Evolutionary conservation across 1,284 basidiomycete species (phyloP).

Genomic region (Ustilago sp.): DNA sequence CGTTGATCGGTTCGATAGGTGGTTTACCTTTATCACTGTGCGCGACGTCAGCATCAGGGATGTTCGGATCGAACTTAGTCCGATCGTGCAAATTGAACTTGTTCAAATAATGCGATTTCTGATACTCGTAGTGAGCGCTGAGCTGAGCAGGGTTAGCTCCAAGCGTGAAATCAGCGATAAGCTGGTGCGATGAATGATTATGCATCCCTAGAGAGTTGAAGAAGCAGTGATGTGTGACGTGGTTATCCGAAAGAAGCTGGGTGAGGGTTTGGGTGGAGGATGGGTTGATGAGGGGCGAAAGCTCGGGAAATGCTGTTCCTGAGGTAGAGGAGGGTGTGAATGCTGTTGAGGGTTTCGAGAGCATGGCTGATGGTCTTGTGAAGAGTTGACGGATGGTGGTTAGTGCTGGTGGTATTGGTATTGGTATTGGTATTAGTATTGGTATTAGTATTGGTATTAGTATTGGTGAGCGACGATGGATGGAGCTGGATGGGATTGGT

Average conservation of each 20-base stretch:
- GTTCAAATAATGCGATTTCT: conserved; percentile 24
- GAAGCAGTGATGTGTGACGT: conserved; percentile 47
- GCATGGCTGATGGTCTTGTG: no score
- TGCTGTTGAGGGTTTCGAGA: not conserved
- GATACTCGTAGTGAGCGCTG: conserved; percentile 16
- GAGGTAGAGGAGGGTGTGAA: not conserved
- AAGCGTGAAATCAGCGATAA: conserved; percentile 44
- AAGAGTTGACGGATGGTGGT: not conserved
- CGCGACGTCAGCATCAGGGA: not conserved
- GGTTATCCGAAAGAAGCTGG: conserved; percentile 27
- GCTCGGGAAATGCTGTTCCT: conserved; percentile 13
- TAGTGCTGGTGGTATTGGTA: no score
- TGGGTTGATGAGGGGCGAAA: not conserved
- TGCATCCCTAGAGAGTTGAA: conserved; percentile 54
- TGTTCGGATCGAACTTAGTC: conserved; percentile 20
- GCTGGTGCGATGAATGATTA: conserved; percentile 51
- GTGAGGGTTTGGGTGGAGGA: conserved; percentile 1
- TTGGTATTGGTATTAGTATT: no score
- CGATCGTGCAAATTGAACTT: conserved; percentile 32
- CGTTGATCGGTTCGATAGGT: conserved; percentile 13
- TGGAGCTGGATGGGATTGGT: no score
- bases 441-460: no score
- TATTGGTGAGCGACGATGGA: no score
- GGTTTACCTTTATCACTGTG: not conserved
- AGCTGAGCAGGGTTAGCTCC: conserved; percentile 22